Conservation (phyloP, 2,329 filamentous ascomycete genomes). For the Colletotrichum eleusines region DNA sequence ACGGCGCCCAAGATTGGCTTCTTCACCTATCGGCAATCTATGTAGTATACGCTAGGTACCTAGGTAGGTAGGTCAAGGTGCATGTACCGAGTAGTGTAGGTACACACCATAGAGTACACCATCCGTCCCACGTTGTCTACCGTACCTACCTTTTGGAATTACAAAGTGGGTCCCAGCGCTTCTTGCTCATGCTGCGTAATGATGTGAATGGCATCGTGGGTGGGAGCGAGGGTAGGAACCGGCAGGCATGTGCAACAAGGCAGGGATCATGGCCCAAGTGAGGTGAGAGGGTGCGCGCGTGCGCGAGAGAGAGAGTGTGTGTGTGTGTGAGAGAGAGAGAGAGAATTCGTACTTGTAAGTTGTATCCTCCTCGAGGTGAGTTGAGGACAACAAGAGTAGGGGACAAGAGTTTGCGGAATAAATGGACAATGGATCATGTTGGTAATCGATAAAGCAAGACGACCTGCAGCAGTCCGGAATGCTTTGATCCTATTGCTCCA, state of each 20-base stretch:
- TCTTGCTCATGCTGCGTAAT: conserved; percentile 20
- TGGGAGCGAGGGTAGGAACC: conserved; percentile 40
- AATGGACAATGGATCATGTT: conserved; percentile 28
- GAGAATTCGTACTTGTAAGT: no score
- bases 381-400: neutral
- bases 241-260: conserved; percentile 40
- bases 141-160: conserved; percentile 13
- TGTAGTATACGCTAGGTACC: no score
- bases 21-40: conserved; percentile 23
- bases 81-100: no score
- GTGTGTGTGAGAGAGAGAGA: no score
- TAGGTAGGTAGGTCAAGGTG: no score
- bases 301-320: no score
- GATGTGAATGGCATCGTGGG: conserved; percentile 24
- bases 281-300: neutral
- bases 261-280: conserved; percentile 27
- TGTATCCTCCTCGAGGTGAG: neutral
- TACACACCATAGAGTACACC: neutral
- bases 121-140: conserved; percentile 25
- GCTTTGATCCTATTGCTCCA: conserved; percentile 16
- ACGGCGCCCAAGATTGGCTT: neutral
- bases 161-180: conserved; percentile 16
- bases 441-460: conserved; percentile 33
- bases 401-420: neutral
- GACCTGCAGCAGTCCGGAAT: conserved; percentile 20